These are phyloP conservation scores for Trypanosoma avium DNA, from an alignment of 208 protist species.

Conservation along the genomic window DNA sequence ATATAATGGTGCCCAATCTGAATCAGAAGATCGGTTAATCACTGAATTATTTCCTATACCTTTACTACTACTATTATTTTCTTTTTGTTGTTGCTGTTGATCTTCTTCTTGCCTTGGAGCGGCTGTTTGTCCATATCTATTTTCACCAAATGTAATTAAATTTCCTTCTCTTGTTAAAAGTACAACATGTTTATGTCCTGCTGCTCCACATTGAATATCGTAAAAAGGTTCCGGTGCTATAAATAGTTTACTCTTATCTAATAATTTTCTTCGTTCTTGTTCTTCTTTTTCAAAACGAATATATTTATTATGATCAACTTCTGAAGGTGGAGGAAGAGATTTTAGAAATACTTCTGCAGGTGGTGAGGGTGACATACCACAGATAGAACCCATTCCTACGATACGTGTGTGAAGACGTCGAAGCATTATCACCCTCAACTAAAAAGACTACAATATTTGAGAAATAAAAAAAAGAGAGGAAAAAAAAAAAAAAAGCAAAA, in stretches of 20 bases:
- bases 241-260: background rate
- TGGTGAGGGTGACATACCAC: conserved; percentile 51
- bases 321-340: conserved; percentile 60
- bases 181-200: conserved; percentile 63
- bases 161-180: conserved; percentile 65
- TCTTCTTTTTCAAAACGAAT: conserved; percentile 64
- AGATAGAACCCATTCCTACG: conserved; percentile 67
- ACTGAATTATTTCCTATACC: background rate
- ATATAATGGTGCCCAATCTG: conserved; percentile 36
- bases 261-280: conserved; percentile 3
- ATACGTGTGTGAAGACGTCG: conserved; percentile 73
- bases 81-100: background rate
- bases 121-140: conserved; percentile 57
- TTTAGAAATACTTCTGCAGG: conserved; percentile 76
- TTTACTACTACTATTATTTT: background rate
- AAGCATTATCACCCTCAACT: conserved; percentile 54
- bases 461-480: too few relatives aligned
- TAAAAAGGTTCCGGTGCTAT: conserved; percentile 39
- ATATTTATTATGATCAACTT: conserved; percentile 57
- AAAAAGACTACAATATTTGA: too few relatives aligned
- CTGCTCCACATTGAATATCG: conserved; percentile 29
- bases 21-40: background rate
- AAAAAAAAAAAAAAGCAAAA: too few relatives aligned
- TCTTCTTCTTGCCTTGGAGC: conserved; percentile 3
- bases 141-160: conserved; percentile 65